Evolutionary conservation across 2,329 filamentous ascomycete genomes (phyloP).

Genomic region (Pseudogymnoascus sp.): DNA sequence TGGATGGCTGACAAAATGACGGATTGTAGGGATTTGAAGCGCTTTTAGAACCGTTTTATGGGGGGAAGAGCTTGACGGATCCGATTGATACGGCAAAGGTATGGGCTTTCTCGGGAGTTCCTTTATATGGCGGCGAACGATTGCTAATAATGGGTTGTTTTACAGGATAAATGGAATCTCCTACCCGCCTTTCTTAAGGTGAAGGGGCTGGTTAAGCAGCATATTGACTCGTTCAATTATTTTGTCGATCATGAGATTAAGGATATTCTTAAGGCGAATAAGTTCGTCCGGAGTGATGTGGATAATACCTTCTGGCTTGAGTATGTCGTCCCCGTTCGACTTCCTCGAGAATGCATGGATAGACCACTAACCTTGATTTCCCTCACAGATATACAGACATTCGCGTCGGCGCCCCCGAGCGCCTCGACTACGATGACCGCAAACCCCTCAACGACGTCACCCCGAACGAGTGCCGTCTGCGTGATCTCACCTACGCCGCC

Average conservation of each 20-base stretch:
- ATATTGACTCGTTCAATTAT: slow-evolving; percentile 89
- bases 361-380: slow-evolving; percentile 11
- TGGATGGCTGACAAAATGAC: neutral
- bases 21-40: slow-evolving; percentile 46
- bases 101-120: neutral
- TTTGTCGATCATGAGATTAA: slow-evolving; percentile 96
- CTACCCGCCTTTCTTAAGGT: slow-evolving; percentile 96
- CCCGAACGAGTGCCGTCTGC: slow-evolving; percentile 90
- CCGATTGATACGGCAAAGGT: slow-evolving; percentile 57
- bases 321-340: slow-evolving; percentile 27
- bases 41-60: slow-evolving; percentile 62
- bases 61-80: slow-evolving; percentile 58
- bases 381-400: slow-evolving; percentile 66
- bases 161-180: slow-evolving; percentile 91
- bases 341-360: neutral
- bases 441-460: slow-evolving; percentile 69
- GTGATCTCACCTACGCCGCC: slow-evolving; percentile 96
- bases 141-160: slow-evolving; percentile 31
- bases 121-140: slow-evolving; percentile 12
- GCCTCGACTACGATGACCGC: slow-evolving; percentile 65
- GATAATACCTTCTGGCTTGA: slow-evolving; percentile 90
- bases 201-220: slow-evolving; percentile 89
- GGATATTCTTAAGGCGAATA: slow-evolving; percentile 89
- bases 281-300: slow-evolving; percentile 81
- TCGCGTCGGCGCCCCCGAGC: slow-evolving; percentile 72